Conservation (phyloP, 2,329 filamentous ascomycete genomes). For the Waltergamsia citrina region DNA sequence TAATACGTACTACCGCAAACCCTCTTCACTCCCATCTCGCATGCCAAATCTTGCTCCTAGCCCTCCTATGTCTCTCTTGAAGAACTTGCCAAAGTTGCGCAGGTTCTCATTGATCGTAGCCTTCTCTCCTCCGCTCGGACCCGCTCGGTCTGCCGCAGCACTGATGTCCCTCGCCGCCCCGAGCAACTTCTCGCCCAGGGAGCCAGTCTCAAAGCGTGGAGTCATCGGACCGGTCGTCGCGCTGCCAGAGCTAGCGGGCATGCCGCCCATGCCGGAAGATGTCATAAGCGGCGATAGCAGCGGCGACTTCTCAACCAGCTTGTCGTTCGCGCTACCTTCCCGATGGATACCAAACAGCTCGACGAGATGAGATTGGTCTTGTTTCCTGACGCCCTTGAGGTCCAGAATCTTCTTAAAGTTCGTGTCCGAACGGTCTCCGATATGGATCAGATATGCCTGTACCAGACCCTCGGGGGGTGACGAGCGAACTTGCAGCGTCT, state of each 20-base stretch:
- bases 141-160: slow-evolving; percentile 19
- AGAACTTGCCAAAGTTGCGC: slow-evolving; percentile 94
- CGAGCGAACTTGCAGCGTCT: slow-evolving; percentile 89
- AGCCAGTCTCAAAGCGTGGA: slow-evolving; percentile 76
- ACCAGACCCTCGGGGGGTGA: slow-evolving; percentile 89
- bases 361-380: slow-evolving; percentile 71
- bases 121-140: slow-evolving; percentile 39
- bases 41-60: slow-evolving; percentile 67
- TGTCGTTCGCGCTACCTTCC: slow-evolving; percentile 63
- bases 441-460: slow-evolving; percentile 95
- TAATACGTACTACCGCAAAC: slow-evolving; percentile 9
- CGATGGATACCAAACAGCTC: slow-evolving; percentile 78
- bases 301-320: slow-evolving; percentile 60
- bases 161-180: slow-evolving; percentile 81
- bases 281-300: slow-evolving; percentile 59
- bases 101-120: slow-evolving; percentile 85
- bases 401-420: slow-evolving; percentile 97
- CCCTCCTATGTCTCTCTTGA: slow-evolving; percentile 74
- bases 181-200: slow-evolving; percentile 78
- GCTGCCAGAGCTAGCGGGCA: slow-evolving; percentile 2
- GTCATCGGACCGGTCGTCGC: slow-evolving; percentile 28
- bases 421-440: slow-evolving; percentile 82
- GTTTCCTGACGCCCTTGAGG: slow-evolving; percentile 81
- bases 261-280: slow-evolving; percentile 25
- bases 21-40: slow-evolving; percentile 34